These are phyloP conservation scores for Cutaneotrichosporon cutaneum DNA, from an alignment of 1,284 basidiomycete genomes.

Conservation along the genomic window DNA sequence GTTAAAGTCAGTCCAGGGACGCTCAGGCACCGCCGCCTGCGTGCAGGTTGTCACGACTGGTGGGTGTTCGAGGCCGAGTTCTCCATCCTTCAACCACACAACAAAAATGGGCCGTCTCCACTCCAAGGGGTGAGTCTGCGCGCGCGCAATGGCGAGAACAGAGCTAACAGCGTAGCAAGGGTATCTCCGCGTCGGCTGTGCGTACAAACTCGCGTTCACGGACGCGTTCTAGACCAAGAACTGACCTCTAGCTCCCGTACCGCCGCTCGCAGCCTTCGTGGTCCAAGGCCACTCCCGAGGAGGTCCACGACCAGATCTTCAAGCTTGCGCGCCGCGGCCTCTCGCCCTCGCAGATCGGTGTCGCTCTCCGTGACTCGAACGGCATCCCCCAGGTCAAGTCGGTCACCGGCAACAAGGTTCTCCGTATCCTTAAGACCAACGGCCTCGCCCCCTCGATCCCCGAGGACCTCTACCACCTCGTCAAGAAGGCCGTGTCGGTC, in stretches of 20 bases:
- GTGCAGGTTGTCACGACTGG: background rate
- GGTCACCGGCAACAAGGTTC: slow-evolving; percentile 99
- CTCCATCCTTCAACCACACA: slow-evolving; percentile 14
- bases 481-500: slow-evolving; percentile 99
- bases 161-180: slow-evolving; percentile 62
- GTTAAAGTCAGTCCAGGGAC: too few relatives aligned
- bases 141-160: background rate
- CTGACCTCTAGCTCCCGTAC: slow-evolving; percentile 69
- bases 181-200: slow-evolving; percentile 89
- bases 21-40: background rate
- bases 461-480: slow-evolving; percentile 98
- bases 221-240: too few relatives aligned
- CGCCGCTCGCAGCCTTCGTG: slow-evolving; percentile 90
- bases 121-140: slow-evolving; percentile 4
- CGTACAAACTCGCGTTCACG: too few relatives aligned
- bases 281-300: slow-evolving; percentile 95
- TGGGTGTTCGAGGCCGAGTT: background rate
- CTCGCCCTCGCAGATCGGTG: slow-evolving; percentile 97
- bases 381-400: slow-evolving; percentile 94
- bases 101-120: slow-evolving; percentile 21
- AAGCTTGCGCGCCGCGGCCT: slow-evolving; percentile 98
- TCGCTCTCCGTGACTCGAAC: slow-evolving; percentile 95
- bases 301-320: slow-evolving; percentile 93
- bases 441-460: slow-evolving; percentile 96
- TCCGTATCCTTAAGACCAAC: slow-evolving; percentile 94